Conservation (phyloP, 2,329 filamentous ascomycete genomes). For the Aspergillus bombycis region DNA sequence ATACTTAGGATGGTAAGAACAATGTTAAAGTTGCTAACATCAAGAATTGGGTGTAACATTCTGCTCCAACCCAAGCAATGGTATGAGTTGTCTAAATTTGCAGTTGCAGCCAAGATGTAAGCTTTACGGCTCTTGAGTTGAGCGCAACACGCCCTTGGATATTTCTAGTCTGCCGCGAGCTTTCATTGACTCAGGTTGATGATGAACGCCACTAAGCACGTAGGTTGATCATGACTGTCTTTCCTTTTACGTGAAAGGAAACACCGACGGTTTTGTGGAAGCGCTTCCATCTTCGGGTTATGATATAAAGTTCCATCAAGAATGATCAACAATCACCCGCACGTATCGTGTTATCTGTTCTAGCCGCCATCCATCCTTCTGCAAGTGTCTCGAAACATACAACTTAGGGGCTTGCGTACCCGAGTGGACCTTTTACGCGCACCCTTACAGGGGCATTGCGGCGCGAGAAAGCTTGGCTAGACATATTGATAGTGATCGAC, state of each 20-base stretch:
- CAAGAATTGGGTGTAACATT: slow-evolving; percentile 41
- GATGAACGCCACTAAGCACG: not conserved
- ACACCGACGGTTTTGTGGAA: too few relatives aligned
- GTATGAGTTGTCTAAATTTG: not conserved
- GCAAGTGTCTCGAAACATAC: not conserved
- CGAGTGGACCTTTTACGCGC: slow-evolving; percentile 5
- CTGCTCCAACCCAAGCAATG: slow-evolving; percentile 7
- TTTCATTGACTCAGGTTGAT: not conserved
- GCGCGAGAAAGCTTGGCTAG: slow-evolving; percentile 8
- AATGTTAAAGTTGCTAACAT: slow-evolving; percentile 40
- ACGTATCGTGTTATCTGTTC: not conserved
- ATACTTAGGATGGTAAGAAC: slow-evolving; percentile 37
- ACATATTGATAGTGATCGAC: slow-evolving; percentile 3
- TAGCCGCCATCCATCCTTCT: not conserved
- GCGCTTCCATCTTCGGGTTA: not conserved
- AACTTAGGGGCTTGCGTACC: not conserved
- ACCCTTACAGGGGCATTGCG: slow-evolving; percentile 5
- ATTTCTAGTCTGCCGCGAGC: too few relatives aligned
- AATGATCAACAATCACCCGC: not conserved
- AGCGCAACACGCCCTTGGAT: not conserved
- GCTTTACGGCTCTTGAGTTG: not conserved
- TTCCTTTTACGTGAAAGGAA: not conserved
- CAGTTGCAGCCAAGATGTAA: not conserved
- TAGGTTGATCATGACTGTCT: not conserved
- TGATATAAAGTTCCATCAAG: not conserved